Percentiles rank a stretch among this genome's conserved stretches.
Conservation (phyloP, 306 rosid genomes). For the Inga laurina region DNA sequence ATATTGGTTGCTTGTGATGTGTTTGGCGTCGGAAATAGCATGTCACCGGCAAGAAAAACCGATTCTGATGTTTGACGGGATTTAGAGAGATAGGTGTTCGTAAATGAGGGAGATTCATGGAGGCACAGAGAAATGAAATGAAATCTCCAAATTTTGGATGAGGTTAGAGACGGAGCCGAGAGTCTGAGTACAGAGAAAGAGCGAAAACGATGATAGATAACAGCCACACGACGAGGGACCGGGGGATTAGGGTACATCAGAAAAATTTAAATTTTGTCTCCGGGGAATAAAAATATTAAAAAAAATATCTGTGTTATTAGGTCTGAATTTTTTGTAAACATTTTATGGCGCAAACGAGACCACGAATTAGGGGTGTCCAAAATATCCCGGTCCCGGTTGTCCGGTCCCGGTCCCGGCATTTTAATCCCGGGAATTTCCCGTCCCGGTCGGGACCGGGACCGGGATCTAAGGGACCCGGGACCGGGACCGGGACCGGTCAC, state of each 20-base stretch:
- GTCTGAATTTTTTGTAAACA: no score
- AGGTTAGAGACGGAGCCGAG: background rate
- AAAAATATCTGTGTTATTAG: no score
- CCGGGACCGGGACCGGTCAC: no score
- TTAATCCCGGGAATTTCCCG: no score
- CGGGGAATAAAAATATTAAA: no score
- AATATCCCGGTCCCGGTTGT: no score
- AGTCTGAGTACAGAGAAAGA: background rate
- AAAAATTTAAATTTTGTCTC: background rate
- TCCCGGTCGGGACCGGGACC: no score
- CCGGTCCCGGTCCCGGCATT: no score
- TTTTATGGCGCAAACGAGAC: no score
- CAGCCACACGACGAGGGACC: background rate
- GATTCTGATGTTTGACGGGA: background rate
- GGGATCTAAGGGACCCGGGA: no score
- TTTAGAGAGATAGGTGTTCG: slow-evolving; percentile 9
- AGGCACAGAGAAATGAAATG: background rate
- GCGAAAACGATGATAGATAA: background rate
- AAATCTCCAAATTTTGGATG: background rate
- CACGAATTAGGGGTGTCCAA: no score
- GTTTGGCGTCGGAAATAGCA: slow-evolving; percentile 39
- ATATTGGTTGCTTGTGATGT: background rate
- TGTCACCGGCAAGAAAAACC: background rate
- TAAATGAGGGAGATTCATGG: slow-evolving; percentile 35
- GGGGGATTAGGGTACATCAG: background rate